Conservation (phyloP, 179 eudicot species). For the Nepenthes alata region DNA sequence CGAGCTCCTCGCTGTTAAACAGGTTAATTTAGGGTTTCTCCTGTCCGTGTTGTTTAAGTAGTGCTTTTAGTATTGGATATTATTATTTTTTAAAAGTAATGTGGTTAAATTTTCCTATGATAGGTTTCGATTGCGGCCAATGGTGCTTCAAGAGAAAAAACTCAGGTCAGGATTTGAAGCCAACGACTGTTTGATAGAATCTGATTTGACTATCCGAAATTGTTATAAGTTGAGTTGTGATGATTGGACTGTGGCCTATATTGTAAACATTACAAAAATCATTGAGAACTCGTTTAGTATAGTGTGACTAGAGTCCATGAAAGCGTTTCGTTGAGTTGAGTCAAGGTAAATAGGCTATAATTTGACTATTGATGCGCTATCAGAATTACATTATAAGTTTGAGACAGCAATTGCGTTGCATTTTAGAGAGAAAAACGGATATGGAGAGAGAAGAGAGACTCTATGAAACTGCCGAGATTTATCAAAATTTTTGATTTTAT, state of each 20-base stretch:
- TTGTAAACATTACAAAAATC: background rate
- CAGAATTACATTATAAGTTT: background rate
- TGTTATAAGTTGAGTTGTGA: background rate
- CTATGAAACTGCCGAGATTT: no score
- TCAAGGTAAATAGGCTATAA: no score
- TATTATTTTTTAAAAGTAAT: slow-evolving; percentile 7
- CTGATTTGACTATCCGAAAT: background rate
- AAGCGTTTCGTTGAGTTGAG: no score
- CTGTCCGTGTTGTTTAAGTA: background rate
- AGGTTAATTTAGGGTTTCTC: slow-evolving; percentile 25
- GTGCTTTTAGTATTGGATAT: slow-evolving; percentile 6
- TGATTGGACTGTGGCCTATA: background rate
- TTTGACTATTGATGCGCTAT: background rate
- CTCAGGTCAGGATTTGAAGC: slow-evolving; percentile 34
- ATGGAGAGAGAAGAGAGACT: no score
- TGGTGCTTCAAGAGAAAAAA: slow-evolving; percentile 51
- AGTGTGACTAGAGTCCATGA: background rate
- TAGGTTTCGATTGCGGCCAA: slow-evolving; percentile 61
- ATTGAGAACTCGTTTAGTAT: background rate
- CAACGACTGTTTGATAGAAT: background rate
- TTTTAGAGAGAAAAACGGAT: no score
- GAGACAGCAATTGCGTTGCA: background rate
- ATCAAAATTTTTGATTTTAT: background rate
- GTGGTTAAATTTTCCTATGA: background rate
- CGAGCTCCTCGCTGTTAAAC: slow-evolving; percentile 71